Base-by-base conservation (phyloP, 129 eudicot species). In the Lactuca sativa region DNA sequence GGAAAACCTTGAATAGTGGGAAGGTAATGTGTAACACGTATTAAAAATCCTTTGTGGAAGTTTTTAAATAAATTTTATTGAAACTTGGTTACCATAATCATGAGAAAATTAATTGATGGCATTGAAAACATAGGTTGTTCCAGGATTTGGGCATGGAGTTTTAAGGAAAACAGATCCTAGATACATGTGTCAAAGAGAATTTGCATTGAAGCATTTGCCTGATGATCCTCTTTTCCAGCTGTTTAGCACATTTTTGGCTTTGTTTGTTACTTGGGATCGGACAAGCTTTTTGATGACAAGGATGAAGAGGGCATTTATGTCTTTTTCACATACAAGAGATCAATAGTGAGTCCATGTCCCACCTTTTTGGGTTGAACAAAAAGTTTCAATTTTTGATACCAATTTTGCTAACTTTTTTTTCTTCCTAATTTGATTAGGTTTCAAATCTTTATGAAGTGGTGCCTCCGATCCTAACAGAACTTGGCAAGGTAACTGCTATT, bases 101-200 rank as follows among this genome's bases (percentile, higher is more conserved):
- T 0, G 30, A 25, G 30, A 25, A 25, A 25, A 25, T 25, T 0
- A 25, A 25, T 25, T 25, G 2, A 25, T 31, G 52, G 49, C 48
- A 18, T 15, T 67, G 67, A 62, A n/a, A 34, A 58, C 64, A 55
- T 74, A 91, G 97, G 97, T 91, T 80, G 97, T 91, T 60, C 97
- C 97, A 77, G 97, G 97, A 69, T 91, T 76, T 82, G 97, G 97
- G 62, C 97, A 91, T 67, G 97, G 97, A 66, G 97, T 91, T 67
- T 72, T 91, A 60, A 87, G 97, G 36, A 86, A 91, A 72, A 91
- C 97, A 6, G 97, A 91, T 84, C 97, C 97, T 44, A 88, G 97
- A 82, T 91, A 91, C 76, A 80, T 78, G 33, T 91, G 97, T 78
- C 97, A 91, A 84, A 84, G 97, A 80, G 97, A 91, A 72, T 91